phyloP scores from a whole-genome alignment of 352 stramenopile genomes.

The Pythium biforme region DNA sequence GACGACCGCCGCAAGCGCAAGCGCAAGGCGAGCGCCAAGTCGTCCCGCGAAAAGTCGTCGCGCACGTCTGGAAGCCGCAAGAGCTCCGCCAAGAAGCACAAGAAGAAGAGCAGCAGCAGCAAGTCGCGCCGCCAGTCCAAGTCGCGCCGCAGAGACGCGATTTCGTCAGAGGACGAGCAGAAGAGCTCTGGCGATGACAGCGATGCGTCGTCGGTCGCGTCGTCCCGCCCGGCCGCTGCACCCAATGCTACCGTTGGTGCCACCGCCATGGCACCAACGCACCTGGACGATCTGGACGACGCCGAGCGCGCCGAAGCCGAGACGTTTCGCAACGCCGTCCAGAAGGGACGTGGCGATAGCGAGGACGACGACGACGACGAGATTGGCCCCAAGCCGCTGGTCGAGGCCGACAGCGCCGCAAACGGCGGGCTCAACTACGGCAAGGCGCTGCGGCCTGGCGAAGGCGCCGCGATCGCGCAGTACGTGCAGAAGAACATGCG shows the following conservation, averaged over 20 bases:
- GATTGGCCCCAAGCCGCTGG: conserved; percentile 82
- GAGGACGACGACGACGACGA: conserved; percentile 70
- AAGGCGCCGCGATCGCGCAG: conserved; percentile 94
- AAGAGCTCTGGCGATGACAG: conserved; percentile 18
- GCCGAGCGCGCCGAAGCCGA: conserved; percentile 74
- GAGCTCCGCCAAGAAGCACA: conserved; percentile 29
- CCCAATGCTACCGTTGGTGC: too few relatives aligned
- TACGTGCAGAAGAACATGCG: conserved; percentile 99
- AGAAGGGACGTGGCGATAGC: conserved; percentile 46
- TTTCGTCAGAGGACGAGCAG: conserved; percentile 22
- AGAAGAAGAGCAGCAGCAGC: conserved; percentile 18
- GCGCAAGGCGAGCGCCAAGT: conserved; percentile 39
- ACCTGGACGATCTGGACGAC: conserved; percentile 39
- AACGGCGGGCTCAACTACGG: conserved; percentile 85
- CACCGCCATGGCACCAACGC: not conserved
- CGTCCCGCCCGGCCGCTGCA: not conserved
- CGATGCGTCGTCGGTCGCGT: conserved; percentile 2
- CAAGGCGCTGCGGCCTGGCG: conserved; percentile 91
- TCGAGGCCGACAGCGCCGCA: conserved; percentile 45
- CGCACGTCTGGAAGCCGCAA: conserved; percentile 20
- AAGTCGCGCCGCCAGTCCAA: conserved; percentile 25
- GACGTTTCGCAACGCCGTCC: conserved; percentile 89
- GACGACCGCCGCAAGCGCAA: conserved; percentile 22
- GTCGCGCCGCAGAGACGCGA: conserved; percentile 2
- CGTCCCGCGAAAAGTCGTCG: conserved; percentile 34